Conservation (phyloP, 345 rosid genomes). For the Sisymbrium irio region DNA sequence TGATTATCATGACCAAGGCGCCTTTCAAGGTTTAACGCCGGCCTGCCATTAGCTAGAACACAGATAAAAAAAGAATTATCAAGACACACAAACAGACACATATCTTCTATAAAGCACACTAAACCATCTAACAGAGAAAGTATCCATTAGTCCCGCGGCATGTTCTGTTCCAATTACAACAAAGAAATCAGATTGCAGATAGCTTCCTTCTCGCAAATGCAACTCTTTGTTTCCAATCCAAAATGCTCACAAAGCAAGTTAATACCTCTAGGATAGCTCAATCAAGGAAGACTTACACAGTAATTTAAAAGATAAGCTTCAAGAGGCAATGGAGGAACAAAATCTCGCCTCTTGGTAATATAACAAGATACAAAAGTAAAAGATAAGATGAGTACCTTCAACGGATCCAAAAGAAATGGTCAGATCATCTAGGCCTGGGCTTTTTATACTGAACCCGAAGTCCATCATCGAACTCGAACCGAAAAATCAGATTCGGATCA, state of each 20-base stretch:
- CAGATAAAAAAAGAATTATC: constrained; percentile 10
- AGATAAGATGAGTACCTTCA: constrained; percentile 63
- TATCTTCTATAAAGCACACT: constrained; percentile 2
- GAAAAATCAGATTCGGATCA: no score
- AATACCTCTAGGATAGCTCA: background rate
- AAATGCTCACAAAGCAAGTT: constrained; percentile 11
- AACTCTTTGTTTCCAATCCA: constrained; percentile 14
- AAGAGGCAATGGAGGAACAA: constrained; percentile 13
- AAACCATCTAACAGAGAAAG: constrained; percentile 13
- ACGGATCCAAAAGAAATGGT: constrained; percentile 83
- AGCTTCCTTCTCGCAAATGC: background rate
- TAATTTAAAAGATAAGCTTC: constrained; percentile 2
- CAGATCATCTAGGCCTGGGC: no score
- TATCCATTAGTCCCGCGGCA: background rate
- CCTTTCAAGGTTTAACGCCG: constrained; percentile 89
- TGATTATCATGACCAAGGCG: constrained; percentile 92
- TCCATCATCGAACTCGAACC: no score
- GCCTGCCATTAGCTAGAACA: constrained; percentile 74
- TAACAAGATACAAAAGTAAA: constrained; percentile 8
- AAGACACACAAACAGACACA: constrained; percentile 7
- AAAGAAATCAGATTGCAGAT: background rate
- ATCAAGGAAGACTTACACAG: background rate
- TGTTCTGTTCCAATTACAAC: background rate
- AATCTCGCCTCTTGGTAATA: background rate
- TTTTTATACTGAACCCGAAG: no score